Percentiles rank a stretch among this genome's conserved stretches.
Evolutionary conservation across 768 basidiomycete genomes (phyloP).

Genomic region (Antrodiella citrinella): DNA sequence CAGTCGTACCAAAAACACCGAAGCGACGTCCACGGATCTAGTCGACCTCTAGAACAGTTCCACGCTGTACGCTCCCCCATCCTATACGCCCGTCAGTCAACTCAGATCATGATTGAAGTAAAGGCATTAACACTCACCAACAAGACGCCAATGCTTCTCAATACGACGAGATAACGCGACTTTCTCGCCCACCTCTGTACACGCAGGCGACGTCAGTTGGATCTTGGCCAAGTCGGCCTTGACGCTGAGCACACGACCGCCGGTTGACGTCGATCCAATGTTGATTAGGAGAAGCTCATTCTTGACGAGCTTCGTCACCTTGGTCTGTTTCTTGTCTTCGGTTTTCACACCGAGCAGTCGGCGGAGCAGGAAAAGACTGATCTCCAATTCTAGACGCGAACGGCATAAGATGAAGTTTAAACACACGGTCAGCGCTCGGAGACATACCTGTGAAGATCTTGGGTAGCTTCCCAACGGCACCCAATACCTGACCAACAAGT

Average conservation of each 20-base stretch:
- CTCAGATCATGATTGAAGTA: neutral
- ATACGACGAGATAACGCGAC: constrained; percentile 91
- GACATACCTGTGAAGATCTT: constrained; percentile 78
- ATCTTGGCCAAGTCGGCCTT: constrained; percentile 95
- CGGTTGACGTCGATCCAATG: constrained; percentile 95
- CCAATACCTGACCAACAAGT: constrained; percentile 92
- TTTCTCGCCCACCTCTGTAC: constrained; percentile 96
- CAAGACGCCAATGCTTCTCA: constrained; percentile 97
- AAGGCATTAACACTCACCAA: constrained; percentile 49
- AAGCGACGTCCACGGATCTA: constrained; percentile 19
- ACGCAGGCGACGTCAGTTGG: constrained; percentile 87
- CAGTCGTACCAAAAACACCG: constrained; percentile 9
- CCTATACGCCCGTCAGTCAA: constrained; percentile 23
- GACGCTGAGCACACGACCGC: constrained; percentile 88
- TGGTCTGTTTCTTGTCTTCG: constrained; percentile 98
- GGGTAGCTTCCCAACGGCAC: constrained; percentile 89
- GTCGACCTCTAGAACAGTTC: constrained; percentile 76
- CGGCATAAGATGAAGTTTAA: neutral
- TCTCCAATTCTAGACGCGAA: constrained; percentile 63
- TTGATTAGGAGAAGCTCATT: constrained; percentile 93
- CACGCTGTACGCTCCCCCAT: constrained; percentile 79
- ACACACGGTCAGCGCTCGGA: too few relatives aligned
- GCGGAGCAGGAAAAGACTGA: constrained; percentile 89
- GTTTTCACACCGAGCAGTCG: constrained; percentile 96
- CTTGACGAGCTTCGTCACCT: constrained; percentile 85